Conservation (phyloP, 345 rosid species). For the Sonneratia caseolaris region DNA sequence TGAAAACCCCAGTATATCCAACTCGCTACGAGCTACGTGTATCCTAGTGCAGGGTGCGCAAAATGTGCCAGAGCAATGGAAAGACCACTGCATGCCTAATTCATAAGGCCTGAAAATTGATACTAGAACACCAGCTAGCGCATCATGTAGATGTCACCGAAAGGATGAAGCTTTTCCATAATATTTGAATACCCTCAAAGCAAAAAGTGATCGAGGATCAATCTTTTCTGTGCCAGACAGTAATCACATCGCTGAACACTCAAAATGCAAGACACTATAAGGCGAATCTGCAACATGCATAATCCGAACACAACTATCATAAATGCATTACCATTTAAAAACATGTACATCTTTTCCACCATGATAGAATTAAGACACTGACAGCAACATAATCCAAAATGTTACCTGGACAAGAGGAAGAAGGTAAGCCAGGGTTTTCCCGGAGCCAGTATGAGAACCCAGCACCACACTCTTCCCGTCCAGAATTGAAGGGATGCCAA, state of each 20-base stretch:
- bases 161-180: not conserved
- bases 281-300: not conserved
- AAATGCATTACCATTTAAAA: not conserved
- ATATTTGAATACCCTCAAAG: not conserved
- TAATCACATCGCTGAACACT: not conserved
- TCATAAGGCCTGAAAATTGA: no score
- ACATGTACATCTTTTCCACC: no score
- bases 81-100: not conserved
- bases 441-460: conserved; percentile 97
- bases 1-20: not conserved
- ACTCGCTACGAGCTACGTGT: not conserved
- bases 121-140: no score
- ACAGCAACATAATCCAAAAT: not conserved
- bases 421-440: conserved; percentile 85
- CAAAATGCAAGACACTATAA: not conserved
- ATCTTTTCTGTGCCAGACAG: not conserved
- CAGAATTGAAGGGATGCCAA: conserved; percentile 77
- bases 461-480: conserved; percentile 71
- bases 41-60: not conserved
- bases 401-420: conserved; percentile 84
- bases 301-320: not conserved
- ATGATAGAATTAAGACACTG: not conserved
- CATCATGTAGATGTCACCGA: not conserved
- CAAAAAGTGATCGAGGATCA: not conserved
- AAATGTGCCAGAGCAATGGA: not conserved